Base-by-base conservation (phyloP, 257 asterid genomes). In the Gentiana dahurica region DNA sequence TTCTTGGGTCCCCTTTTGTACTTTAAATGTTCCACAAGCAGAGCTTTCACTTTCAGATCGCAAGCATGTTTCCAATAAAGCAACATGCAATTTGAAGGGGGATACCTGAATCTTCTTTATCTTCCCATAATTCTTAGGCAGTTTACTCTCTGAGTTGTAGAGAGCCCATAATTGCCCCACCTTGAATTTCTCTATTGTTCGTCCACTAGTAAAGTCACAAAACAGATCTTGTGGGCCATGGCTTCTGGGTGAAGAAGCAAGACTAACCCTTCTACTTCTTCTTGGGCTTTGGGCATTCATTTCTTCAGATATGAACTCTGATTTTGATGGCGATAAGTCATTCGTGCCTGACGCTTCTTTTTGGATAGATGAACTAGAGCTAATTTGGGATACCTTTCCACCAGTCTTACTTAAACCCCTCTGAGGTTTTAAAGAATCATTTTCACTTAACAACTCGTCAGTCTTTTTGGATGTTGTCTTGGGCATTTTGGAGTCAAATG, bases 131-230 rank as follows among this genome's bases (percentile, higher is more conserved):
- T 35, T 33, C 60, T 62, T 65, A 3, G 75, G 75, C 59, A 68
- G 38, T 34, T 57, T 65, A 44, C 59, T 46, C 52, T 57, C 67
- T 52, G 51, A 54, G 4, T 15, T 38, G 50, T 61, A 73, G 38
- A 73, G 60, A 32, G 69, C 74, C 74, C 69, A 73, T 53, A 68
- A 47, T 68, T 73, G 71, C 39, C 56, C 63, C 48, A 2, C 33
- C 13, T 41, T 34, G 39, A 73, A 60, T 66, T 68, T 68, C 15
- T 50, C 56, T 45, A 2, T 11, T 12, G 66, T 65, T 51, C 49
- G 58, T 34, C 65, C 63, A 39, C 49, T 43, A 54, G 33, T 24
- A 44, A 64, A 73, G 64, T 68, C 69, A 41, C 51, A 34, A 53
- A 73, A 62, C 39, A 38, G 38, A 6, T 61, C 61, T 49, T 66